Percentiles rank a stretch among this genome's conserved stretches.
Conservation (phyloP, 768 basidiomycete genomes). For the Tricholoma terreum region DNA sequence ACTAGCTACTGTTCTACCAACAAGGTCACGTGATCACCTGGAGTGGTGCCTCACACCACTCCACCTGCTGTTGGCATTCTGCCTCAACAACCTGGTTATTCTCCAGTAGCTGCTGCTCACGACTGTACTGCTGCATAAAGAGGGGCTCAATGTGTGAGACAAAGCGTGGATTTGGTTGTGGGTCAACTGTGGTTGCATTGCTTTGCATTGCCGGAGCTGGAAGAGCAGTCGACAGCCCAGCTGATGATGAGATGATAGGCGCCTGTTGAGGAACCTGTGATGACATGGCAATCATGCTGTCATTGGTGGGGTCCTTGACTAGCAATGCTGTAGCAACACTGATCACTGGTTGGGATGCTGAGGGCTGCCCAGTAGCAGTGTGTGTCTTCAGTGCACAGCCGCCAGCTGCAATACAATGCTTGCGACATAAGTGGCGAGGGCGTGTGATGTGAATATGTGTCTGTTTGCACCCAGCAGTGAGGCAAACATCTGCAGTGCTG, state of each 20-base stretch:
- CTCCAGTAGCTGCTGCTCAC: background rate
- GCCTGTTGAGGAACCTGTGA: background rate
- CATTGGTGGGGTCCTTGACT: background rate
- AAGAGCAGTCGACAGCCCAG: too few species aligned
- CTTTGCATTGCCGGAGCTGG: background rate
- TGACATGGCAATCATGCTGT: background rate
- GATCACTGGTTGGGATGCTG: background rate
- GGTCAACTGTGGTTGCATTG: background rate
- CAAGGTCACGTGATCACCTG: too few species aligned
- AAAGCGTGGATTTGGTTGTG: background rate
- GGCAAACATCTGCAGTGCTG: background rate
- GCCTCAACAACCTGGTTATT: too few species aligned
- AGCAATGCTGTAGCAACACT: background rate
- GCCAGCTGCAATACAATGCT: background rate
- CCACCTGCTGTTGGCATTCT: too few species aligned
- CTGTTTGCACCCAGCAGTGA: background rate
- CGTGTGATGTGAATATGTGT: background rate
- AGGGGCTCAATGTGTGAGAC: background rate
- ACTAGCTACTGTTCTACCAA: too few species aligned
- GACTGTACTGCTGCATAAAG: background rate
- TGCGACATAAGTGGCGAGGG: background rate
- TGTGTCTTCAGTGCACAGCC: background rate
- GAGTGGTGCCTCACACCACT: too few species aligned
- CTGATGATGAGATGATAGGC: too few species aligned
- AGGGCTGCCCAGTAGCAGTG: background rate